These are phyloP conservation scores for Naematelia aurantialba DNA, from an alignment of 768 basidiomycete genomes.

Conservation along the genomic window DNA sequence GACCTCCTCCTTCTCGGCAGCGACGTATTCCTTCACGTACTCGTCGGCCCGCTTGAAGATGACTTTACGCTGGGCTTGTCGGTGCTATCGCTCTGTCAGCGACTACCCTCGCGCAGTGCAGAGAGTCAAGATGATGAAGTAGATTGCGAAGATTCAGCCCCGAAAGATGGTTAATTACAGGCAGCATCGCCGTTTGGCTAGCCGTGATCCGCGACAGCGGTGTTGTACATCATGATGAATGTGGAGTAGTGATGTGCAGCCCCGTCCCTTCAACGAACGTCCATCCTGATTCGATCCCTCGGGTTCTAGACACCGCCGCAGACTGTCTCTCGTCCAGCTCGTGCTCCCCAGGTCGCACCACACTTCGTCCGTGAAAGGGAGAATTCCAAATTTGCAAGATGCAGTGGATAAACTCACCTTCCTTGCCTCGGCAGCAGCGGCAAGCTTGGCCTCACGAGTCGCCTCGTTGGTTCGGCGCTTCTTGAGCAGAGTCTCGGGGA, in stretches of 20 bases:
- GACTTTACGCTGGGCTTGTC: slow-evolving; percentile 88
- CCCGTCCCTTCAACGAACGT: no score
- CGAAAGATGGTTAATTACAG: slow-evolving; percentile 90
- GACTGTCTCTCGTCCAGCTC: slow-evolving; percentile 1
- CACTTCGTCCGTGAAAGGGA: not conserved
- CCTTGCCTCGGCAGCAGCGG: slow-evolving; percentile 74
- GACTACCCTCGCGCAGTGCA: not conserved
- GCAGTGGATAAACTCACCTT: slow-evolving; percentile 61
- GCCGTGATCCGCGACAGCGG: slow-evolving; percentile 56
- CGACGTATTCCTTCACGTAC: slow-evolving; percentile 93
- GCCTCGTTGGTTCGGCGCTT: slow-evolving; percentile 98
- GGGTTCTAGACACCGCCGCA: not conserved
- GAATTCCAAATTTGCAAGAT: not conserved
- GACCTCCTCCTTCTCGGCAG: slow-evolving; percentile 92
- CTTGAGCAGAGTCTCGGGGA: slow-evolving; percentile 99
- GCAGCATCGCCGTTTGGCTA: slow-evolving; percentile 69
- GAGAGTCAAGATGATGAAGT: not conserved
- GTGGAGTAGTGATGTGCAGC: slow-evolving; percentile 3
- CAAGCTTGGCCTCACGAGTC: slow-evolving; percentile 86
- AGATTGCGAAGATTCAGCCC: slow-evolving; percentile 61
- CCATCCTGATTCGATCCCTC: no score
- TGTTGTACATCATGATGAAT: slow-evolving; percentile 74
- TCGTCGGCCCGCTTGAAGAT: slow-evolving; percentile 99
- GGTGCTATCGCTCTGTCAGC: slow-evolving; percentile 58
- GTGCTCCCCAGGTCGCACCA: not conserved